phyloP scores from a whole-genome alignment of 73 alveolate genomes.

The Paramecium tetraurelia region DNA sequence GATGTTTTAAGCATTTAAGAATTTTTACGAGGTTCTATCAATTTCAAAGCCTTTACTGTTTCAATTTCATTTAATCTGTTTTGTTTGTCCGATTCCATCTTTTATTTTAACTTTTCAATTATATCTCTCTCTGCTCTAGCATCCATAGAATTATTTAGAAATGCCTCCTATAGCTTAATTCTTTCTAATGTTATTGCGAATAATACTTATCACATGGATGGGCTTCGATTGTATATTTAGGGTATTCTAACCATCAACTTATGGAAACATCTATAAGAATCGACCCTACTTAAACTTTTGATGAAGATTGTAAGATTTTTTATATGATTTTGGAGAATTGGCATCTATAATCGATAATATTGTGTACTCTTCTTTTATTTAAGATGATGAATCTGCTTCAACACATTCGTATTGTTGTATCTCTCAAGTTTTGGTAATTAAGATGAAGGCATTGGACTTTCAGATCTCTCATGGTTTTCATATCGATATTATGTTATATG shows the following conservation, averaged over 20 bases:
- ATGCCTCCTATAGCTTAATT: background rate
- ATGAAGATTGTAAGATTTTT: background rate
- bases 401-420: background rate
- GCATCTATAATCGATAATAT: background rate
- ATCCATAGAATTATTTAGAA: slow-evolving; percentile 24
- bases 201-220: background rate
- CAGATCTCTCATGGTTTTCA: background rate
- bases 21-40: background rate
- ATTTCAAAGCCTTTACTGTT: background rate
- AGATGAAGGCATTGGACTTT: background rate
- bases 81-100: background rate
- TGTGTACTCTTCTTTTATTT: background rate
- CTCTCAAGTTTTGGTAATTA: slow-evolving; percentile 6
- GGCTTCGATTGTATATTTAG: slow-evolving; percentile 34
- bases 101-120: background rate
- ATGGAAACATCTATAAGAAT: background rate
- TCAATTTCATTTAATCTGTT: background rate
- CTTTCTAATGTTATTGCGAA: background rate
- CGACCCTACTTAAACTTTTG: background rate
- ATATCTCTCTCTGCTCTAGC: background rate
- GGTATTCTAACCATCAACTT: background rate
- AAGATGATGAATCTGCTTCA: background rate
- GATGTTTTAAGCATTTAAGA: background rate
- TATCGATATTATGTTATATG: background rate
- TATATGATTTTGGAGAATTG: background rate